Conservation (phyloP, 1,284 basidiomycete species). For the Sparassis latifolia region DNA sequence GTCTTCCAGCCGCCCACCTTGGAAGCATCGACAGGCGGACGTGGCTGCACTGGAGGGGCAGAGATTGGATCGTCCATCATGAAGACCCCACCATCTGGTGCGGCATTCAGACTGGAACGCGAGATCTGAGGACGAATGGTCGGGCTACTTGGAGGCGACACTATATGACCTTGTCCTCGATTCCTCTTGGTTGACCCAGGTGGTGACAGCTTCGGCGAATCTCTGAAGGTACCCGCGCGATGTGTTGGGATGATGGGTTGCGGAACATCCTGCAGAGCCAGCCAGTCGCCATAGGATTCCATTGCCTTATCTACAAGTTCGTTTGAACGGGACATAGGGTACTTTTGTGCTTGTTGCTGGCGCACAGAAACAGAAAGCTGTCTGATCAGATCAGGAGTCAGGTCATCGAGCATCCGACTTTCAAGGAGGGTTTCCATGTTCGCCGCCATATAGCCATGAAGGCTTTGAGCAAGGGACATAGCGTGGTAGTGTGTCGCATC, state of each 20-base stretch:
- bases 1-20: constrained; percentile 31
- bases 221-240: constrained; percentile 28
- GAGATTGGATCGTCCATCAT: constrained; percentile 51
- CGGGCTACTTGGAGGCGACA: constrained; percentile 27
- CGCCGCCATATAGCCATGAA: constrained; percentile 78
- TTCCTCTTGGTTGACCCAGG: constrained; percentile 24
- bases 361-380: constrained; percentile 62
- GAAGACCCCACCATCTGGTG: constrained; percentile 48
- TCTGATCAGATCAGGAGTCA: constrained; percentile 62
- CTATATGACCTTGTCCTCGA: constrained; percentile 14
- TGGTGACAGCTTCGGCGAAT: constrained; percentile 44
- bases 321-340: constrained; percentile 59
- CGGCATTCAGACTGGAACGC: constrained; percentile 10
- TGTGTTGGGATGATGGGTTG: constrained; percentile 46
- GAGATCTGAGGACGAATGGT: constrained; percentile 23
- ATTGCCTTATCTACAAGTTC: constrained; percentile 53
- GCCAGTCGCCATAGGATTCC: constrained; percentile 69
- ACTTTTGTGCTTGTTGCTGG: constrained; percentile 59
- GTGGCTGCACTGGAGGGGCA: constrained; percentile 4
- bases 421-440: constrained; percentile 91
- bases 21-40: constrained; percentile 4
- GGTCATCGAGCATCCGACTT: constrained; percentile 70
- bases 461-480: constrained; percentile 58
- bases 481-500: constrained; percentile 84
- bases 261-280: constrained; percentile 80